Evolutionary conservation across 2,329 filamentous ascomycete species (phyloP), one percentile per base, ranked within the genome.

Genomic region (Blastomyces percursus): DNA sequence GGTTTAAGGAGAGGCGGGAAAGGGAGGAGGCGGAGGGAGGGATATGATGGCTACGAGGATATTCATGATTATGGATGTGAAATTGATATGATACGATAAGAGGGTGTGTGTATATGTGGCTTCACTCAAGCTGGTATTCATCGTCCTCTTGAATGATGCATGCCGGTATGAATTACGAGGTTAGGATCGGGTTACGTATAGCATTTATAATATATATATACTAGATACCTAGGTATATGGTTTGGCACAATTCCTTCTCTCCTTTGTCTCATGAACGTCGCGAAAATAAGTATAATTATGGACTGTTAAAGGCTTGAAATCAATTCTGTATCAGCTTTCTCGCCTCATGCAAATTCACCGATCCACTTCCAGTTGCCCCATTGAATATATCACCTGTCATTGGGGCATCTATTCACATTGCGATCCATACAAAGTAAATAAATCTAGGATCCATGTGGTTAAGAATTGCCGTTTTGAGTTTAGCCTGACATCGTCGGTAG

Each of bases 1-100:
- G 40, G 21, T 27, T 40, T 27, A 59, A 66, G 59, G 59, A 38
- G n/a, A 55, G 19, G 35, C 50, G 19, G 19, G 48, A 32, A 30
- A 50, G 21, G 3, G 21, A 27, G 21, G 21, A 50, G 21, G 3
- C 64, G 62, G 16, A 63, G 58, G 14, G 46, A 63, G 6, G n/a
- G 8, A 3, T 8, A 30, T 57, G 35, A 42, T 42, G n/a, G 30
- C 30, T 14, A 57, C 35, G 14, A 40, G n/a, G 8, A 12, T 21
- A 12, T 56, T 56, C n/a, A 56, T 56, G 52, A 21, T 35, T 54
- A 54, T 21, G 24, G 6, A 48, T 16, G 24, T 16, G 11, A 51
- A 16, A 11, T 7, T 30, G 48, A 51, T 51, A 24, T 27, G 51
- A 54, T 35, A 54, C 19, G 30, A 38, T 35, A 24, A 27, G 48